Percentiles rank a stretch among this genome's conserved stretches.
These are phyloP conservation scores for Russula sp. DNA, from an alignment of 768 basidiomycete genomes.

Conservation along the genomic window DNA sequence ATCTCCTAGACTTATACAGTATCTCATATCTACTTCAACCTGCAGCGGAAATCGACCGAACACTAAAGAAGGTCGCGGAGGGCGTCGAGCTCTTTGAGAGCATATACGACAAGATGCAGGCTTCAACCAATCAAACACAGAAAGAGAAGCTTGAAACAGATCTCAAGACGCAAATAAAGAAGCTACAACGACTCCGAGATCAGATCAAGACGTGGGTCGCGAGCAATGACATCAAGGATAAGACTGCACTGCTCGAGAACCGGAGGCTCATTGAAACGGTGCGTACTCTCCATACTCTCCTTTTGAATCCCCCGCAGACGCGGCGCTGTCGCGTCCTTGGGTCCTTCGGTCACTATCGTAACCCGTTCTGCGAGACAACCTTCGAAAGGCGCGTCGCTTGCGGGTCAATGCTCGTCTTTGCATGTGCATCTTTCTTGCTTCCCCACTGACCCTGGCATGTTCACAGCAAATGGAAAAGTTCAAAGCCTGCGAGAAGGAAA, in stretches of 20 bases:
- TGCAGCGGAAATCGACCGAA: conserved; percentile 96
- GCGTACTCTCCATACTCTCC: conserved; percentile 32
- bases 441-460: conserved; percentile 27
- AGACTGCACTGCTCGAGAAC: conserved; percentile 85
- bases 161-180: conserved; percentile 98
- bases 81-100: conserved; percentile 93
- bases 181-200: conserved; percentile 75
- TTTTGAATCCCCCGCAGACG: background rate
- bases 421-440: background rate
- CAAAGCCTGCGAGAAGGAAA: conserved; percentile 99
- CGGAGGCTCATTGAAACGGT: conserved; percentile 96
- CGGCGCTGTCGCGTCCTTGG: background rate
- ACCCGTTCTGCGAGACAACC: background rate
- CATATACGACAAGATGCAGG: conserved; percentile 98
- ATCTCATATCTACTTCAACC: background rate
- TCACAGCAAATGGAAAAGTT: conserved; percentile 99
- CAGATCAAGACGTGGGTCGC: conserved; percentile 96
- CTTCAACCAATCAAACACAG: conserved; percentile 92
- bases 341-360: background rate
- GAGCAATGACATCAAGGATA: conserved; percentile 99
- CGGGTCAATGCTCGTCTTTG: background rate
- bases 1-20: background rate
- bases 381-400: background rate
- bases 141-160: conserved; percentile 97
- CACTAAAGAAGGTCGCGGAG: conserved; percentile 93